Conservation (phyloP, 2,329 filamentous ascomycete species). For the Ascomycota sp. region DNA sequence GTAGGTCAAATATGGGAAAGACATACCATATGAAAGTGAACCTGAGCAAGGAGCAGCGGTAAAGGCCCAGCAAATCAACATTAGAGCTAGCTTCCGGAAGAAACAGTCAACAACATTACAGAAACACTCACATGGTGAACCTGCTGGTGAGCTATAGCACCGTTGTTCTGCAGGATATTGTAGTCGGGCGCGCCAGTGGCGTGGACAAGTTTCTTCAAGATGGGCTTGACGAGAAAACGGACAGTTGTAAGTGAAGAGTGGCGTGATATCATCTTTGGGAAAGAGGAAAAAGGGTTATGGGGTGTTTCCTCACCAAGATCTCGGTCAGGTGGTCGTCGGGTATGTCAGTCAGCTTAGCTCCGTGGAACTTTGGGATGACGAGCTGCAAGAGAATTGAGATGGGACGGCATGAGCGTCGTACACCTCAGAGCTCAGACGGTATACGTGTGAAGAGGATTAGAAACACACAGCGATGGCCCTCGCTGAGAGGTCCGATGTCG, state of each 20-base stretch:
- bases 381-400: conserved; percentile 34
- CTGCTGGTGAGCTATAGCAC: conserved; percentile 71
- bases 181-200: conserved; percentile 63
- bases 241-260: not conserved
- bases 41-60: conserved; percentile 22
- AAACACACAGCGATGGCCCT: conserved; percentile 66
- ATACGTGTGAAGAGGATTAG: not conserved
- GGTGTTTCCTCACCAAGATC: conserved; percentile 39
- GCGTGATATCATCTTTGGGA: no score
- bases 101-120: no score
- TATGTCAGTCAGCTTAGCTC: conserved; percentile 77
- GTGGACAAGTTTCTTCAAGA: conserved; percentile 62
- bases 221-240: conserved; percentile 7
- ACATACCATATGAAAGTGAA: conserved; percentile 81
- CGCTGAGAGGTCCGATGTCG: conserved; percentile 78
- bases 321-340: conserved; percentile 74
- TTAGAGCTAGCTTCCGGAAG: no score
- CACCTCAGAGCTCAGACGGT: not conserved
- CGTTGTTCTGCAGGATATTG: conserved; percentile 95
- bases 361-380: conserved; percentile 89
- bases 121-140: conserved; percentile 59
- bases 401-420: not conserved
- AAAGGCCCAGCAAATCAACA: no score
- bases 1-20: conserved; percentile 5
- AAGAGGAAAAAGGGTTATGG: no score